Evolutionary conservation across 805 yeast species (phyloP).

Genomic region (Candida pseudofarinosa): DNA sequence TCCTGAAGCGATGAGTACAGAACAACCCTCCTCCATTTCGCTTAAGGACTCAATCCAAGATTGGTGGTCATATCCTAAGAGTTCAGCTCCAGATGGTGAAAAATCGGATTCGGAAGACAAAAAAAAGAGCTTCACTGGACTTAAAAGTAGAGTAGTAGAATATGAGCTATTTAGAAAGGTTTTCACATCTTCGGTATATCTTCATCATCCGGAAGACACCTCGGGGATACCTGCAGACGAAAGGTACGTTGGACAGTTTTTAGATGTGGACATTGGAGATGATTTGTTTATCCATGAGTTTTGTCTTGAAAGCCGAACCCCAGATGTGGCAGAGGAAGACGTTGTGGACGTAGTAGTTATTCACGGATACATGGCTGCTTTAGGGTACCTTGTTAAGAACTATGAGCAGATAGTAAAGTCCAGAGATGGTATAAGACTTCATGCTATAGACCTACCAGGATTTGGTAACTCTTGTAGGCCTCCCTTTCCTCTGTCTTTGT

Average conservation of each 20-base stretch:
- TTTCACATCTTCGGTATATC: conserved; percentile 24
- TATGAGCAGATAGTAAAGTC: conserved; percentile 27
- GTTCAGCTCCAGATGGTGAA: conserved; percentile 13
- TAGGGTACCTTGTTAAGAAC: conserved; percentile 39
- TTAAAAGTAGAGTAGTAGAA: conserved; percentile 25
- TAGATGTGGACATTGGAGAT: conserved; percentile 28
- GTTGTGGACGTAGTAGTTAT: conserved; percentile 28
- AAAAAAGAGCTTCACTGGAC: conserved; percentile 8
- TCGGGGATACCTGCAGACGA: conserved; percentile 1
- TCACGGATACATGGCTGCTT: conserved; percentile 45
- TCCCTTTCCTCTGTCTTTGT: conserved; percentile 28
- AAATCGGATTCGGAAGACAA: conserved; percentile 9
- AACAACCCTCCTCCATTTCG: conserved; percentile 17
- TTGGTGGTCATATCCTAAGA: conserved; percentile 29
- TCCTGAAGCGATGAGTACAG: background rate
- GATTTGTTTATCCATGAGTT: conserved; percentile 34
- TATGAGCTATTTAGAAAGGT: conserved; percentile 31
- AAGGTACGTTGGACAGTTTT: conserved; percentile 15
- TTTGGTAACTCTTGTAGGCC: conserved; percentile 43
- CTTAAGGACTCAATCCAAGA: conserved; percentile 25
- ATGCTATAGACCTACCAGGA: conserved; percentile 40
- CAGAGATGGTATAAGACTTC: conserved; percentile 30
- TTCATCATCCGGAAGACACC: conserved; percentile 15
- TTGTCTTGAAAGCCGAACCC: conserved; percentile 20
- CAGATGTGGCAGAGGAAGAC: conserved; percentile 10